phyloP scores from a whole-genome alignment of 108 stramenopile species.

The Skeletonema menzelii region DNA sequence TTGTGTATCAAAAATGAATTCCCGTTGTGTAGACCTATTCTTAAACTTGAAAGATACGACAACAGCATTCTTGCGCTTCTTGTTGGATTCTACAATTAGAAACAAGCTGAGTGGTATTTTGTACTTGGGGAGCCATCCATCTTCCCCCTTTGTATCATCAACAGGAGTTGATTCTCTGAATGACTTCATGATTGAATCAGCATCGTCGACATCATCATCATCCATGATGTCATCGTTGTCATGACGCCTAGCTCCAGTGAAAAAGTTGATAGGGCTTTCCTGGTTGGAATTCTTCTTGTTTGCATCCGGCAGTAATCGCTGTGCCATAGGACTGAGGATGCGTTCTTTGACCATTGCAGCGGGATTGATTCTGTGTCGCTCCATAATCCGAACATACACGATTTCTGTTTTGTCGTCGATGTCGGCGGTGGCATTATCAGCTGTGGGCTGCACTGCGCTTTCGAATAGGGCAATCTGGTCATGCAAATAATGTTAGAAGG shows the following conservation, averaged over 20 bases:
- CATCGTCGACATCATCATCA: conserved; percentile 25
- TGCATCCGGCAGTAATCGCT: conserved; percentile 5
- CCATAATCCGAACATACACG: conserved; percentile 4
- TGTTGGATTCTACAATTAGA: conserved; percentile 22
- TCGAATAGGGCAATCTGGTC: not conserved
- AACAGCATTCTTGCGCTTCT: conserved; percentile 30
- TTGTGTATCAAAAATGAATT: conserved; percentile 66
- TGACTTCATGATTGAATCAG: conserved; percentile 16
- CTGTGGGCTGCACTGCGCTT: not conserved
- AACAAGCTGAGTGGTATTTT: conserved; percentile 49
- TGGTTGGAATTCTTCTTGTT: conserved; percentile 18
- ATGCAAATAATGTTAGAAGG: too few relatives aligned
- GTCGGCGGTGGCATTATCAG: conserved; percentile 1
- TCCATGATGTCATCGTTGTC: conserved; percentile 15
- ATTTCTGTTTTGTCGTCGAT: not conserved
- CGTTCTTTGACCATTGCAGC: conserved; percentile 8
- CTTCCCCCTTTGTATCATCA: not conserved
- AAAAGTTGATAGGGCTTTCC: conserved; percentile 11
- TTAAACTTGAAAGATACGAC: conserved; percentile 30
- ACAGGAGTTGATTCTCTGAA: conserved; percentile 1
- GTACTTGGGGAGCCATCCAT: conserved; percentile 67
- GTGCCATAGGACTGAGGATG: not conserved
- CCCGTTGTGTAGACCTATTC: conserved; percentile 42
- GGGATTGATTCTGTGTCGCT: conserved; percentile 7
- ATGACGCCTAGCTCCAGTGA: conserved; percentile 2